Percentiles rank a stretch among this genome's conserved stretches.
phyloP scores from a whole-genome alignment of 164 flowering plant species.

The Liriodendron chinense region DNA sequence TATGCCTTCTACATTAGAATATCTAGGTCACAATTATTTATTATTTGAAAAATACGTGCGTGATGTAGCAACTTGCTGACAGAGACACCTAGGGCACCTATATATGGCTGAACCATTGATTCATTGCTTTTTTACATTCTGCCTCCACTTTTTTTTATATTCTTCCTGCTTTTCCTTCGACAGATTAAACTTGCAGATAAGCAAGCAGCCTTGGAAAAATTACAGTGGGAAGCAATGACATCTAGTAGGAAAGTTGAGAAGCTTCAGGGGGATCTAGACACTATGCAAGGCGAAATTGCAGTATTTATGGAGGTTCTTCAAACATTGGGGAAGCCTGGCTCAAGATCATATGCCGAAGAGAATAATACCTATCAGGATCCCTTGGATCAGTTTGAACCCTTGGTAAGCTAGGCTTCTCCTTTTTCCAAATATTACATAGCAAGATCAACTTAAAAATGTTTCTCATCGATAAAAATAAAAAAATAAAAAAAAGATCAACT shows the following conservation, averaged over 20 bases:
- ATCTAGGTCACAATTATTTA: too few relatives aligned
- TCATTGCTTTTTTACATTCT: too few relatives aligned
- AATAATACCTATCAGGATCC: constrained; percentile 40
- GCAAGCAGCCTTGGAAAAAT: constrained; percentile 84
- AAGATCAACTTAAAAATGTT: constrained; percentile 2
- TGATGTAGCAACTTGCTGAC: too few relatives aligned
- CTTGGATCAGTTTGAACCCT: constrained; percentile 30
- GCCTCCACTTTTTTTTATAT: too few relatives aligned
- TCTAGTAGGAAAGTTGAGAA: constrained; percentile 54
- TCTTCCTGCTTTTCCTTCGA: constrained; percentile 9
- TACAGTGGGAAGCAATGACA: constrained; percentile 81
- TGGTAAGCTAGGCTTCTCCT: constrained; percentile 41
- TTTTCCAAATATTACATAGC: background rate
- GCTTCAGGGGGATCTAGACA: constrained; percentile 62
- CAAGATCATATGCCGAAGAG: constrained; percentile 28
- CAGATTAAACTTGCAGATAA: constrained; percentile 91
- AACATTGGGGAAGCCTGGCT: constrained; percentile 36
- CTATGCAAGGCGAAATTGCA: constrained; percentile 50
- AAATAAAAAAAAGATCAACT: constrained; percentile 9
- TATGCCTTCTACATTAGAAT: too few relatives aligned
- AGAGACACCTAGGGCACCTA: too few relatives aligned
- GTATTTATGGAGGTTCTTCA: constrained; percentile 50
- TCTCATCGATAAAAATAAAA: too few relatives aligned
- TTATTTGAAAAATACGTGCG: too few relatives aligned
- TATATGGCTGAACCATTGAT: too few relatives aligned